These are phyloP conservation scores for Pycnococcus provasolii DNA, from an alignment of 139 green algal genomes.

Conservation along the genomic window DNA sequence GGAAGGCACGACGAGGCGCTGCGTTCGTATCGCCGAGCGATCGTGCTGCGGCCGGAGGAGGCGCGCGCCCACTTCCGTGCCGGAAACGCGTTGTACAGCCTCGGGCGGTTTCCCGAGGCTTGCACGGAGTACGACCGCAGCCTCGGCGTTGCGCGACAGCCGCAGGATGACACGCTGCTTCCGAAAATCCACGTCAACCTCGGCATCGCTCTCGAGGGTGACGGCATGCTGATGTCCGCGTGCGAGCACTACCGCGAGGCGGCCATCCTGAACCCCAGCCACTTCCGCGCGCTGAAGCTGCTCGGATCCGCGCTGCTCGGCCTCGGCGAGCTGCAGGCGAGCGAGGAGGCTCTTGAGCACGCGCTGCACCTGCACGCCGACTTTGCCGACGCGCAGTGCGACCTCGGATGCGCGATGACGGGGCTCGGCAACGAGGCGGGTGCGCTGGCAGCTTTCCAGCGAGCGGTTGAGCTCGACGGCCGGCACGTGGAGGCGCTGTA, in stretches of 20 bases:
- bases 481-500: conserved; percentile 47
- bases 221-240: conserved; percentile 45
- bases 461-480: conserved; percentile 31
- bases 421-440: conserved; percentile 37
- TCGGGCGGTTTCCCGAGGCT: conserved; percentile 34
- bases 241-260: conserved; percentile 54
- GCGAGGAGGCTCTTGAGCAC: conserved; percentile 40
- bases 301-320: conserved; percentile 48
- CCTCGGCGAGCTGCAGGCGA: conserved; percentile 43
- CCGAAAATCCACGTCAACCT: conserved; percentile 56
- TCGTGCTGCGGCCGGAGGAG: conserved; percentile 29
- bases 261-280: conserved; percentile 34
- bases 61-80: conserved; percentile 48
- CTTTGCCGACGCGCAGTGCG: conserved; percentile 52
- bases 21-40: conserved; percentile 38
- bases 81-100: conserved; percentile 49
- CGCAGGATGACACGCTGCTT: conserved; percentile 14
- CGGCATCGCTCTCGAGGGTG: conserved; percentile 52
- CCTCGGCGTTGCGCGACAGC: conserved; percentile 13
- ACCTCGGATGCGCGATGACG: conserved; percentile 49
- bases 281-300: conserved; percentile 52
- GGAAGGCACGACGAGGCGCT: conserved; percentile 27
- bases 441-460: conserved; percentile 34
- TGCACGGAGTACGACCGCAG: conserved; percentile 17
- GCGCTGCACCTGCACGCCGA: conserved; percentile 42